These are phyloP conservation scores for Fusarium sterilihyphosum DNA, from an alignment of 2,329 filamentous ascomycete genomes.

Conservation along the genomic window DNA sequence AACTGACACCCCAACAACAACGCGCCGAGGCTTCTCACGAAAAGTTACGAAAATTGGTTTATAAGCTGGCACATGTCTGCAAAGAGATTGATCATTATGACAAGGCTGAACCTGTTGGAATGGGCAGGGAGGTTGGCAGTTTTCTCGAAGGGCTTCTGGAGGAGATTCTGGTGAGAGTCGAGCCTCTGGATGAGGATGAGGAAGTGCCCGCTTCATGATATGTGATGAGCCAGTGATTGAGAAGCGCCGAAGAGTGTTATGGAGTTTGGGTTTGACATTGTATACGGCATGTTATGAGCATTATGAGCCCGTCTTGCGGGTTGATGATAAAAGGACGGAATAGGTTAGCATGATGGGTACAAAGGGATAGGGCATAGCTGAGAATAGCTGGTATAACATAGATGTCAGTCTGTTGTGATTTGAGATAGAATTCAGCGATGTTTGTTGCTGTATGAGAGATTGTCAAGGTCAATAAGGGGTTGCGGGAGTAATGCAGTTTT, in stretches of 20 bases:
- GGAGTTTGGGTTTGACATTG: constrained; percentile 33
- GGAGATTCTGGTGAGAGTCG: constrained; percentile 90
- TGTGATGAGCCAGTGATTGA: neutral
- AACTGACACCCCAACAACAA: constrained; percentile 70
- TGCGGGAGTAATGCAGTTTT: neutral
- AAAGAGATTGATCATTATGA: constrained; percentile 92
- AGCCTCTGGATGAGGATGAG: constrained; percentile 83
- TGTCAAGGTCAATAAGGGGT: neutral
- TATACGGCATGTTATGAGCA: constrained; percentile 28
- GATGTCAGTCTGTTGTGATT: constrained; percentile 1
- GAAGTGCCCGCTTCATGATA: constrained; percentile 32
- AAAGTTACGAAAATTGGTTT: constrained; percentile 81
- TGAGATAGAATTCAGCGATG: neutral
- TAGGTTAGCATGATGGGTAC: constrained; percentile 3
- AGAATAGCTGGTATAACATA: constrained; percentile 4
- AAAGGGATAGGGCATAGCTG: constrained; percentile 8
- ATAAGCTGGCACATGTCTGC: constrained; percentile 84
- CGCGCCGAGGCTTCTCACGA: constrained; percentile 80
- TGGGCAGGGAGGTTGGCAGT: constrained; percentile 89
- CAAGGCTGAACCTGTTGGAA: constrained; percentile 85
- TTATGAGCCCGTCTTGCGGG: constrained; percentile 11
- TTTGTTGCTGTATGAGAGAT: neutral
- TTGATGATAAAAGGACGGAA: constrained; percentile 18
- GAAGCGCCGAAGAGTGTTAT: constrained; percentile 9
- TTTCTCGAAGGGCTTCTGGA: constrained; percentile 94